Conservation (phyloP, 192 early-diverging fungal species). For the Coemansia aciculifera region DNA sequence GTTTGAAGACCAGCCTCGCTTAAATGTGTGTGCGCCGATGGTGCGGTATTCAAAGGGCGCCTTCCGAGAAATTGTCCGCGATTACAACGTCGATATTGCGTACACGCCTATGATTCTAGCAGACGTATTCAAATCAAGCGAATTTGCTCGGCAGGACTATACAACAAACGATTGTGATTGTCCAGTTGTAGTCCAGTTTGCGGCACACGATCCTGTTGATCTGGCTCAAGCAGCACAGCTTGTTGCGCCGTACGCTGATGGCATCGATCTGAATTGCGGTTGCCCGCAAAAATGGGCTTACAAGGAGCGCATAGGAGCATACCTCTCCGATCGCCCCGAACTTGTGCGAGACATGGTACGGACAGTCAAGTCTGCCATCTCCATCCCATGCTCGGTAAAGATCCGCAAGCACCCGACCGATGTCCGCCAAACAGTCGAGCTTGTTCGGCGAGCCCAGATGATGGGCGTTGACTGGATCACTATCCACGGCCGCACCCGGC, state of each 20-base stretch:
- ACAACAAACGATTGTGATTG: conserved; percentile 77
- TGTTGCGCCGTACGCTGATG: conserved; percentile 73
- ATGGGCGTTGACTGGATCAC: conserved; percentile 89
- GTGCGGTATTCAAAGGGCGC: conserved; percentile 95
- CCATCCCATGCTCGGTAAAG: conserved; percentile 83
- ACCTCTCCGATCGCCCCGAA: conserved; percentile 87
- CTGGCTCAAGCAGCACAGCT: conserved; percentile 83
- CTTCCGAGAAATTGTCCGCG: conserved; percentile 82
- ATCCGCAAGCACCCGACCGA: conserved; percentile 72
- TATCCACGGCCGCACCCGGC: conserved; percentile 85
- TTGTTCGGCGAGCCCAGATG: conserved; percentile 77
- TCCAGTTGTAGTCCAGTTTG: conserved; percentile 94
- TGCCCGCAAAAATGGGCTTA: conserved; percentile 97
- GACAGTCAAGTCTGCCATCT: conserved; percentile 64
- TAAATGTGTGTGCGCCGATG: conserved; percentile 94
- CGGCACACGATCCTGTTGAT: conserved; percentile 76
- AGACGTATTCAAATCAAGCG: conserved; percentile 85
- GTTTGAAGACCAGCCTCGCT: conserved; percentile 58
- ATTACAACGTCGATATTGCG: conserved; percentile 83
- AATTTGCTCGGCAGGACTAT: conserved; percentile 82
- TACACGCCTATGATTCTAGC: conserved; percentile 98
- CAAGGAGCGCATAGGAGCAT: conserved; percentile 82
- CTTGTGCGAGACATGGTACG: conserved; percentile 89
- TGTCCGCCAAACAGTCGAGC: conserved; percentile 73
- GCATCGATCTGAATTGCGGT: conserved; percentile 86